phyloP scores from a whole-genome alignment of 1,139 yeast genomes.

The Debaryomycetaceae sp. region DNA sequence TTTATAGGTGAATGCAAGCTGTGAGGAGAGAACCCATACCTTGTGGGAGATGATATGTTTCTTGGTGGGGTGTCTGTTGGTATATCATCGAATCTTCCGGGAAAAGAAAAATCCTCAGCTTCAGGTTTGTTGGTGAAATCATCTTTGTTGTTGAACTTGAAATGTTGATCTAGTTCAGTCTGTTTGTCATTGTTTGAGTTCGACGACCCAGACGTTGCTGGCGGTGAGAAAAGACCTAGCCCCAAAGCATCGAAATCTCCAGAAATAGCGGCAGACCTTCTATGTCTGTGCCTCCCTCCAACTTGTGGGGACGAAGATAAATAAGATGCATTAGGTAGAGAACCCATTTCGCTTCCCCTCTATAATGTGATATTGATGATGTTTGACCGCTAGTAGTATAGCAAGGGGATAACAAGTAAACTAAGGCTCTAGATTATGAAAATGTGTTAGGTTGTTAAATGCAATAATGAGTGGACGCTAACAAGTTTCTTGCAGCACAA shows the following conservation, averaged over 20 bases:
- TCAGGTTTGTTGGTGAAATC: slow-evolving; percentile 27
- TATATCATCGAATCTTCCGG: slow-evolving; percentile 20
- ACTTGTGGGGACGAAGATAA: slow-evolving; percentile 10
- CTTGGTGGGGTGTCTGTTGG: slow-evolving; percentile 7
- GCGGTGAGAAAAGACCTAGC: slow-evolving; percentile 34
- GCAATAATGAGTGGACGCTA: slow-evolving; percentile 11
- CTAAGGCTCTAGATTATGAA: not conserved
- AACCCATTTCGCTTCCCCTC: slow-evolving; percentile 7
- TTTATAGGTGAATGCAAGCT: slow-evolving; percentile 37
- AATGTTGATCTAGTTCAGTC: slow-evolving; percentile 21
- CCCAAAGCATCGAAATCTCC: slow-evolving; percentile 63
- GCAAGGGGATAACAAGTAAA: not conserved
- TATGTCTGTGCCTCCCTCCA: slow-evolving; percentile 54
- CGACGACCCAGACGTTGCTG: slow-evolving; percentile 6
- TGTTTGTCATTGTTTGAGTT: slow-evolving; percentile 2
- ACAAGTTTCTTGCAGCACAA: slow-evolving; percentile 5
- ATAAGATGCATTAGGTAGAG: slow-evolving; percentile 11
- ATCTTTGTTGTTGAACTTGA: slow-evolving; percentile 32
- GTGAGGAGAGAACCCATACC: slow-evolving; percentile 1
- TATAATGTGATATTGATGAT: not conserved
- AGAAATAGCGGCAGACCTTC: slow-evolving; percentile 69
- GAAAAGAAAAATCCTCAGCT: slow-evolving; percentile 27
- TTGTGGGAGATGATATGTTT: slow-evolving; percentile 6
- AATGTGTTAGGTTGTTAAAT: slow-evolving; percentile 1
- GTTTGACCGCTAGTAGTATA: not conserved